Evolutionary conservation across 805 yeast genomes (phyloP).

Genomic region (Wickerhamiella allomyrinae): DNA sequence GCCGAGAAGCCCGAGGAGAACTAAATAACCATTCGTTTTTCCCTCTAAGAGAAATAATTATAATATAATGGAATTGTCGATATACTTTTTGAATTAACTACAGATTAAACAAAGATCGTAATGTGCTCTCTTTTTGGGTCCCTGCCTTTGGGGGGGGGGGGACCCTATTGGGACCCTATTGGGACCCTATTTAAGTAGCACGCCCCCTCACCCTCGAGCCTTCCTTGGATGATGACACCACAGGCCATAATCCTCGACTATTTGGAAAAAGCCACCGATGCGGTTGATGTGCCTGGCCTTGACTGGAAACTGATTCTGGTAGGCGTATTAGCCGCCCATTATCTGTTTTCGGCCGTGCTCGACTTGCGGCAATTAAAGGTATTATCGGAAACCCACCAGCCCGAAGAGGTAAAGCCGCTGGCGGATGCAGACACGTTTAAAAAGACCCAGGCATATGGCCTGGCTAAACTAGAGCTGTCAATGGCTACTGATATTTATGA

Average conservation of each 20-base stretch:
- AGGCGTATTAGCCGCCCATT: conserved; percentile 64
- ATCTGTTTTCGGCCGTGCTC: conserved; percentile 57
- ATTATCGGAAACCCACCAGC: conserved; percentile 25
- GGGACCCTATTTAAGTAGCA: neutral
- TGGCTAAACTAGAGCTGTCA: conserved; percentile 62
- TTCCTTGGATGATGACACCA: neutral
- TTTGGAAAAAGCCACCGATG: conserved; percentile 31
- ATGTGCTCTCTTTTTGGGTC: neutral
- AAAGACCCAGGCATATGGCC: conserved; percentile 64
- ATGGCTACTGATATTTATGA: conserved; percentile 39
- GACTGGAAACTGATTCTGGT: conserved; percentile 70
- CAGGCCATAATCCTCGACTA: too few species aligned
- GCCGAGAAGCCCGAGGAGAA: conserved; percentile 13
- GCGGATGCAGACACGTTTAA: conserved; percentile 60
- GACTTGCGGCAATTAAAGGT: conserved; percentile 56
- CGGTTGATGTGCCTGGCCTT: conserved; percentile 51
- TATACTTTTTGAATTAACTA: neutral
- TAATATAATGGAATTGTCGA: too few species aligned
- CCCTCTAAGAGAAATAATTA: too few species aligned
- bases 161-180: too few species aligned
- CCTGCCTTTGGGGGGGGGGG: too few species aligned
- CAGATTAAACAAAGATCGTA: neutral
- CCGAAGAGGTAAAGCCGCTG: conserved; percentile 54
- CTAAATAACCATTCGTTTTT: too few species aligned
- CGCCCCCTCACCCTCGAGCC: neutral